Conservation (phyloP, 805 yeast species). For the Schwanniomyces polymorphus region DNA sequence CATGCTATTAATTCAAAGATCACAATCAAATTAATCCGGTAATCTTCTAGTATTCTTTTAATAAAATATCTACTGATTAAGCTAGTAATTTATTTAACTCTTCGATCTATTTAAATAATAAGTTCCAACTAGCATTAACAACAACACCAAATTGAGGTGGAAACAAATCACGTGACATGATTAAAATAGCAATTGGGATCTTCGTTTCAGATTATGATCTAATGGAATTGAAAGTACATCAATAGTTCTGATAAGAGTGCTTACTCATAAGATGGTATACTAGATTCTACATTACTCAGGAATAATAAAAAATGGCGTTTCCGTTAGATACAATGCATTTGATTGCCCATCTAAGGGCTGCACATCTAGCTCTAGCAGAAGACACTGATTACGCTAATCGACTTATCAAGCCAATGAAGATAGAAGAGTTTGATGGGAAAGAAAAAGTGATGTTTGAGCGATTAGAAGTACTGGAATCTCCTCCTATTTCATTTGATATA, state of each 20-base stretch:
- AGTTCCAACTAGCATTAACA: not conserved
- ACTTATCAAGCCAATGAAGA: conserved; percentile 16
- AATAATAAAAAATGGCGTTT: conserved; percentile 29
- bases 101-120: not conserved
- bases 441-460: conserved; percentile 1
- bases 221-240: not conserved
- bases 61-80: not conserved
- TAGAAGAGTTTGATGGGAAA: conserved; percentile 4
- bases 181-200: not conserved
- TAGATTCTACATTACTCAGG: not conserved
- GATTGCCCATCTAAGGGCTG: conserved; percentile 27
- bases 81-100: not conserved
- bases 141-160: not conserved
- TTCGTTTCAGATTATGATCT: not conserved
- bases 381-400: conserved; percentile 20
- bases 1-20: not conserved
- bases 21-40: not conserved
- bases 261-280: not conserved
- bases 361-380: conserved; percentile 23
- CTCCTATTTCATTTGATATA: conserved; percentile 30
- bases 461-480: conserved; percentile 20
- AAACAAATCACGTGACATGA: not conserved
- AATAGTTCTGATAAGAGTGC: not conserved
- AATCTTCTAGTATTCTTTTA: not conserved
- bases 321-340: conserved; percentile 32